Evolutionary conservation across 208 protist genomes (phyloP), one percentile per base, ranked within the genome.

Genomic region (Trypanosoma cruzi): DNA sequence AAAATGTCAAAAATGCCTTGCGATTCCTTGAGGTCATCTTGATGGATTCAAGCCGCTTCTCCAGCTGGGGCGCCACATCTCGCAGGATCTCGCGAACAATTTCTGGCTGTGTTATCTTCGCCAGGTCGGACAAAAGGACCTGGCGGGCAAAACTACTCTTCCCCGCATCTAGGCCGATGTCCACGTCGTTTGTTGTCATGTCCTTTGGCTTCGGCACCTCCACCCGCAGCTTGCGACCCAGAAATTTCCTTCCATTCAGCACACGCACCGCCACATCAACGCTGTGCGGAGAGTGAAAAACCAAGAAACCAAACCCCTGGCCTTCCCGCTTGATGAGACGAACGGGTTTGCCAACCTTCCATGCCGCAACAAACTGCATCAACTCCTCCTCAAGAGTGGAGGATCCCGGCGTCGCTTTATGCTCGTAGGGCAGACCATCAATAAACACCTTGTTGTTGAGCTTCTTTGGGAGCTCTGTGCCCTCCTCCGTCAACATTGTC

Each of bases 361-460:
- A 95, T 24, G 86, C 86, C 7, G 72, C 75, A 5, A 75, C 82
- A 73, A 97, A 95, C 78, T 93, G 83, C 50, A 86, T 73, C 22
- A 97, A 58, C 77, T 95, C 89, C 20, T 93, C 92, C 77, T 97
- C 87, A 20, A 96, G 72, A 16, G 76, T 80, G 3, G 85, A 64
- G 68, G 83, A 75, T 13, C 84, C 85, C 22, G 80, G 65, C 64
- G 80, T 78, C 16, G 68, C 36, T 58, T 81, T 64, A 77, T 92
- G 81, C 24, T 84, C 82, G 73, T 92, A 97, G 24, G 92, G 92
- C 57, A 97, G 82, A 28, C 92, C 92, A 55, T 97, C 92, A 53
- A 97, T 86, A 65, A 97, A 97, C 0, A 97, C 84, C 67, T 94
- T 93, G 64, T 81, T 94, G 82, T 96, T 96, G 24, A 96, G 80